These are phyloP conservation scores for Boletellus dicymbophilus DNA, from an alignment of 1,284 basidiomycete species.

Conservation along the genomic window DNA sequence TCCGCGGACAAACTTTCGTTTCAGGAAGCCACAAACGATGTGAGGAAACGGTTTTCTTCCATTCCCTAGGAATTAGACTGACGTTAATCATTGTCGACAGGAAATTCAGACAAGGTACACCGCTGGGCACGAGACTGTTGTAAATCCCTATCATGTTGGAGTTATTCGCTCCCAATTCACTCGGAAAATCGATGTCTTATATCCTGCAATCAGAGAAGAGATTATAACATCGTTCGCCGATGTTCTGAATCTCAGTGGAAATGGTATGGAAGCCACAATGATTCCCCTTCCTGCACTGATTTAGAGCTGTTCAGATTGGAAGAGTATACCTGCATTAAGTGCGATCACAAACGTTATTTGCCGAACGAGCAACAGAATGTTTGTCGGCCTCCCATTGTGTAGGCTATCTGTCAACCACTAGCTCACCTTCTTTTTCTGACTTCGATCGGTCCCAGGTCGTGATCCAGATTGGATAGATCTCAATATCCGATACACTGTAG, in stretches of 20 bases:
- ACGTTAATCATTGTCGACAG: conserved; percentile 4
- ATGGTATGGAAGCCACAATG: conserved; percentile 9
- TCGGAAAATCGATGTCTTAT: conserved; percentile 28
- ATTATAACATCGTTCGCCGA: conserved; percentile 32
- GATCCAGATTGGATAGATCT: conserved; percentile 39
- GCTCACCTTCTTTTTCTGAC: neutral
- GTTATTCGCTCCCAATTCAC: conserved; percentile 30
- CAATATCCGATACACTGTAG: conserved; percentile 34
- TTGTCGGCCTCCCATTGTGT: conserved; percentile 45
- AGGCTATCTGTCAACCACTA: neutral
- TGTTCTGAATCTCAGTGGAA: conserved; percentile 9
- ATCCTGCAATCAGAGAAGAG: conserved; percentile 35
- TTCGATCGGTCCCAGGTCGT: conserved; percentile 34
- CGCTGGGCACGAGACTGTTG: conserved; percentile 23
- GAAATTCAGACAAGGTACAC: conserved; percentile 26
- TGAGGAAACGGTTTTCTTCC: conserved; percentile 10
- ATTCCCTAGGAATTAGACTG: neutral
- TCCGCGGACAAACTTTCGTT: conserved; percentile 41
- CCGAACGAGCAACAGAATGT: conserved; percentile 38
- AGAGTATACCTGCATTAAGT: conserved; percentile 17
- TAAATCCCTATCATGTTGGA: conserved; percentile 31
- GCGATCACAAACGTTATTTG: conserved; percentile 29
- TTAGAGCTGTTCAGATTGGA: conserved; percentile 30
- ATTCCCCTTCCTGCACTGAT: neutral
- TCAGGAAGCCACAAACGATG: conserved; percentile 35